A percentile compares a stretch with the other conserved stretches of the same genome.
phyloP scores from a whole-genome alignment of 2,329 filamentous ascomycete genomes.

The Aspergillus cejpii region DNA sequence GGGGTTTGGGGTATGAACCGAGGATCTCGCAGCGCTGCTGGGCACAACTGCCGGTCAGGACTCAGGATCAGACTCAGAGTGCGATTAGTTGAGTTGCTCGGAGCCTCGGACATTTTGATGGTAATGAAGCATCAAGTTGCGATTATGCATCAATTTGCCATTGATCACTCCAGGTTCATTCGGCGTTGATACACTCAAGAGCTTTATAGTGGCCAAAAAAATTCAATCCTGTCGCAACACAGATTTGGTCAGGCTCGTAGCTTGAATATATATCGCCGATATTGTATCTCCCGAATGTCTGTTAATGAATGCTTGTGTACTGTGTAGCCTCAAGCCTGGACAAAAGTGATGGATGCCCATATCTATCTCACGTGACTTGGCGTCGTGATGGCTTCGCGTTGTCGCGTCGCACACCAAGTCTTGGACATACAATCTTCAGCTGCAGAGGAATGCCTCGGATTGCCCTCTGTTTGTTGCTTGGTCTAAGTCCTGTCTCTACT shows the following conservation, averaged over 20 bases:
- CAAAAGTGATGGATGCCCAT: conserved; percentile 3
- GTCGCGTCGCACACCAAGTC: conserved; percentile 15
- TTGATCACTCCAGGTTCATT: too few species aligned
- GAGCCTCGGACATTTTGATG: background rate
- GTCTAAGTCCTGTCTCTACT: background rate
- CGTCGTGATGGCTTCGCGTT: conserved; percentile 18
- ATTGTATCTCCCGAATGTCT: too few species aligned
- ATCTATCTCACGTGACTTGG: conserved; percentile 21
- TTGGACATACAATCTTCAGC: background rate
- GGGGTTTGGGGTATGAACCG: conserved; percentile 1
- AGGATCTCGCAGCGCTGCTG: conserved; percentile 1
- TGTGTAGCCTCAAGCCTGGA: too few species aligned
- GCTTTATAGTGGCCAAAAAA: too few species aligned
- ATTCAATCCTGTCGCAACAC: too few species aligned
- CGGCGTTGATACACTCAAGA: too few species aligned
- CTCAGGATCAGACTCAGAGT: background rate
- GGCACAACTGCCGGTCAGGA: background rate
- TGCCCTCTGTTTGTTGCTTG: background rate
- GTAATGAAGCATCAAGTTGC: background rate
- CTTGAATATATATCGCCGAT: too few species aligned
- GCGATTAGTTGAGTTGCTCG: background rate
- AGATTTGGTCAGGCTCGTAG: too few species aligned
- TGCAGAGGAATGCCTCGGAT: background rate
- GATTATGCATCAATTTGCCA: too few species aligned
- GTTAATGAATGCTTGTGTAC: too few species aligned